These are phyloP conservation scores for Populus davidiana DNA, from an alignment of 345 rosid genomes.

Conservation along the genomic window DNA sequence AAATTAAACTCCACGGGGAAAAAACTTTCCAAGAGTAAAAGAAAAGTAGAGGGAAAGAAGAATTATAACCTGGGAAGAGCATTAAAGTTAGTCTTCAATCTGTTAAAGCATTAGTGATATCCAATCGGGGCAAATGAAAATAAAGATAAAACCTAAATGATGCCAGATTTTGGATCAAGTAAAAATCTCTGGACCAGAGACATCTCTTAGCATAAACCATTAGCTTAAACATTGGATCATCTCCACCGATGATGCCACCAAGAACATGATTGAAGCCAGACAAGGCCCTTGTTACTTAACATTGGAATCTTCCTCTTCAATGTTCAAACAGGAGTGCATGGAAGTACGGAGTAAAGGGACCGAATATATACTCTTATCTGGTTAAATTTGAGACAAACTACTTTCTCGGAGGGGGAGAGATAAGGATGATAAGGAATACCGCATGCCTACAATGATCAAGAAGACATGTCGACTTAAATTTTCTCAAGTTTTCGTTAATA, in stretches of 20 bases:
- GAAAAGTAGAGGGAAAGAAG: neutral
- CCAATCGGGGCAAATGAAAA: neutral
- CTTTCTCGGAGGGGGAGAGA: no score
- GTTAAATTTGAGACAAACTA: no score
- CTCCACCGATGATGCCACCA: neutral
- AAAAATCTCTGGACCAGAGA: neutral
- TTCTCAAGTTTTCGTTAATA: no score
- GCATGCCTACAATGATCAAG: no score
- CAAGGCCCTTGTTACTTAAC: neutral
- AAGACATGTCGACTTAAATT: no score
- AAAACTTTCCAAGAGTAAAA: neutral
- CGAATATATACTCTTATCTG: no score
- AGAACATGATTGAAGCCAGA: neutral
- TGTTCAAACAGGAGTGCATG: no score
- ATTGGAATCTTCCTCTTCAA: neutral
- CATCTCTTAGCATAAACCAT: neutral
- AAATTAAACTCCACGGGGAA: slow-evolving; percentile 10
- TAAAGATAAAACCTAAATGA: neutral
- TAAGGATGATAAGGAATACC: no score
- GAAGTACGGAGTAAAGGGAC: no score
- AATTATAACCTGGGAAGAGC: slow-evolving; percentile 2
- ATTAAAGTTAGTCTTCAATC: slow-evolving; percentile 5
- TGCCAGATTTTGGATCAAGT: neutral
- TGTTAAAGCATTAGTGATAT: neutral
- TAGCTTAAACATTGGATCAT: no score